Base-by-base conservation (phyloP, 192 early-diverging fungal genomes). In the Oehlia diaphana region DNA sequence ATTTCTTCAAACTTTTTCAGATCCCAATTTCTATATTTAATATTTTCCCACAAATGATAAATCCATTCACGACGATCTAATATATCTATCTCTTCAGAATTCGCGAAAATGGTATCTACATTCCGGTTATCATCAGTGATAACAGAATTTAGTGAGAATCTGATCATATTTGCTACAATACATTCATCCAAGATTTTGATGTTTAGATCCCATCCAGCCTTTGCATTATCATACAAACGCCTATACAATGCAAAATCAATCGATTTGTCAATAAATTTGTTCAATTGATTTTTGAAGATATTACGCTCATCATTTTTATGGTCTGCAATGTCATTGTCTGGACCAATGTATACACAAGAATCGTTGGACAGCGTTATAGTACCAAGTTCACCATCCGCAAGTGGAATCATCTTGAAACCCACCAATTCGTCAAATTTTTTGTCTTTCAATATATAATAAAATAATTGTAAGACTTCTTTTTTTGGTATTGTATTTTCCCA, bases 241-340 rank as follows among this genome's bases (percentile, higher is more conserved):
- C 50, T 50, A 42, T 44, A 72, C 12, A 72, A 49, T 28, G 3
- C 26, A 3, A 1, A 23, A 14, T 42, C 23, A 14, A 72, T 72
- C 10, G 21, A 42, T 50, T 72, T 72, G 28, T 72, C 42, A 53
- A 72, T 26, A 21, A 72, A 72, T 50, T 72, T 72, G 5, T 47
- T 31, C 47, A 72, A 50, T 23, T 28, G 23, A 21, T 72, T 31
- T 10, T 47, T 72, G 16, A 72, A 72, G 4, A 72, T 19, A 58
- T 58, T 19, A 13, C 12, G 16, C 16, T 58, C 50, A 58, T 58
- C 50, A 12, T 12, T 9, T 47, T 47, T 47, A 47, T 47, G 44
- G 2, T 47, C 44, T 47, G 10, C 0, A 12, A 3, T 47, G 44
- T 47, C 10, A 47, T 47, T 12, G 10, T 47, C 44, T 10, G 44